phyloP scores from a whole-genome alignment of 2,329 filamentous ascomycete genomes.

The Colletotrichum sp. region DNA sequence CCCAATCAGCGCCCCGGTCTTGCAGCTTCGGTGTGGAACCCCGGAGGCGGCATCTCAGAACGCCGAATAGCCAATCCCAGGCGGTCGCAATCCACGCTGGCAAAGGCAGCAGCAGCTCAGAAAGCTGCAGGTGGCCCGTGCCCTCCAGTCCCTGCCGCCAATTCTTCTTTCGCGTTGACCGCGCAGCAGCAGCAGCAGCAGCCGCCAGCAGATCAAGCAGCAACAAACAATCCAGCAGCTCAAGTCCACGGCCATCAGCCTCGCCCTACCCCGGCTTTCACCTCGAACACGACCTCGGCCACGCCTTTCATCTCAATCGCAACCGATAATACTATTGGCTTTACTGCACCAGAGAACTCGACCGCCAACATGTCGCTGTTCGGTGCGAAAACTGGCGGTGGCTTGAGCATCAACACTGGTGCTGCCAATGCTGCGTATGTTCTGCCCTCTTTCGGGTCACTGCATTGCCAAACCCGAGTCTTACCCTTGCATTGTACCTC shows the following conservation, averaged over 20 bases:
- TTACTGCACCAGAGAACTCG: not conserved
- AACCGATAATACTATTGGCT: not conserved
- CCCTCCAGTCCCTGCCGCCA: not conserved
- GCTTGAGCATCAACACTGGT: slow-evolving; percentile 68
- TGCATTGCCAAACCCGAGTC: not conserved
- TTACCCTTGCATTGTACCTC: not conserved
- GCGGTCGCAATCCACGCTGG: not conserved
- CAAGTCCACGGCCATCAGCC: not conserved
- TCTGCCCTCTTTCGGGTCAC: not conserved
- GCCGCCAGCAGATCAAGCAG: not conserved
- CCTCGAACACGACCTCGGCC: not conserved
- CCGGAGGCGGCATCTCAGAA: not conserved
- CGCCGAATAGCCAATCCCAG: not conserved
- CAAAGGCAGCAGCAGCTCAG: not conserved
- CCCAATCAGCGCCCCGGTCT: not conserved
- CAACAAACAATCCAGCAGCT: not conserved
- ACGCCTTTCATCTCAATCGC: not conserved
- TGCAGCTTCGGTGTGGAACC: not conserved
- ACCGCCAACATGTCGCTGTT: slow-evolving; percentile 5
- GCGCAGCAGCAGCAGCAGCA: not conserved
- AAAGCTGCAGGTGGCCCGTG: slow-evolving; percentile 7
- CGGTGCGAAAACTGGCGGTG: slow-evolving; percentile 40
- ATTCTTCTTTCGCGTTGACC: slow-evolving; percentile 17
- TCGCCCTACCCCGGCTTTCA: not conserved
- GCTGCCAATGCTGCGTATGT: slow-evolving; percentile 63